These are phyloP conservation scores for Leptomonas pyrrhocoris DNA, from an alignment of 208 protist genomes.

Conservation along the genomic window DNA sequence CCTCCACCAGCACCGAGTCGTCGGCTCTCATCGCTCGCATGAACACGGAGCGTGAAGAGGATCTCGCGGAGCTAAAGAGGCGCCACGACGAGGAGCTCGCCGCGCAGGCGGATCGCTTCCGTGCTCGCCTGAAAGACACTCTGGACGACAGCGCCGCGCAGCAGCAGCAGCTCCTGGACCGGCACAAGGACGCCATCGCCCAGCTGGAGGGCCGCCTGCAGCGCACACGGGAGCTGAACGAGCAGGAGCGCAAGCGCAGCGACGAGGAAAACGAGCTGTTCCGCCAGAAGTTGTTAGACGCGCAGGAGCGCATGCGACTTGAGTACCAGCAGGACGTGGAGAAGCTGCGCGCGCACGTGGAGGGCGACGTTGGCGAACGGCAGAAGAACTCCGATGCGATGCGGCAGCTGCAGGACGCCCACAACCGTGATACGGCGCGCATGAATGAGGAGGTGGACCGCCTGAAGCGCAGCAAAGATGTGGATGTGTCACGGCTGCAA, in stretches of 20 bases:
- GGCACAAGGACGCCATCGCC: conserved; percentile 45
- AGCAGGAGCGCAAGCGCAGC: conserved; percentile 45
- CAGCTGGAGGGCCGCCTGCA: conserved; percentile 52
- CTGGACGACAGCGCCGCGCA: conserved; percentile 35
- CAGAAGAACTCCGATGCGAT: conserved; percentile 47
- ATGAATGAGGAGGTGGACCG: conserved; percentile 55
- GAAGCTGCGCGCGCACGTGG: conserved; percentile 44
- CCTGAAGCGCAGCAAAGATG: conserved; percentile 35
- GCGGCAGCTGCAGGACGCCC: conserved; percentile 47
- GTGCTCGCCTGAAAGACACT: conserved; percentile 32
- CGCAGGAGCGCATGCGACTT: conserved; percentile 35
- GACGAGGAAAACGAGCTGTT: conserved; percentile 57
- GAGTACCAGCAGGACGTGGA: conserved; percentile 57
- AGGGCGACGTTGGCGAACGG: conserved; percentile 32
- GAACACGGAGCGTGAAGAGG: conserved; percentile 23
- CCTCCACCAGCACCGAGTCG: conserved; percentile 34
- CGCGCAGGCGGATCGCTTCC: conserved; percentile 35
- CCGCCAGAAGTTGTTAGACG: conserved; percentile 27
- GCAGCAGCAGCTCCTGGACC: conserved; percentile 42
- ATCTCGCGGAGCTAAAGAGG: conserved; percentile 29
- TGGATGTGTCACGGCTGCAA: conserved; percentile 46
- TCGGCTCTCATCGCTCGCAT: conserved; percentile 14
- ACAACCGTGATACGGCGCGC: conserved; percentile 44
- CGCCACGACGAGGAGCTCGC: conserved; percentile 39
- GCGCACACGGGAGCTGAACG: conserved; percentile 52